Percentiles rank a stretch among this genome's conserved stretches.
phyloP scores from a whole-genome alignment of 108 stramenopile genomes.

The Pseudonitzschia multiseries region DNA sequence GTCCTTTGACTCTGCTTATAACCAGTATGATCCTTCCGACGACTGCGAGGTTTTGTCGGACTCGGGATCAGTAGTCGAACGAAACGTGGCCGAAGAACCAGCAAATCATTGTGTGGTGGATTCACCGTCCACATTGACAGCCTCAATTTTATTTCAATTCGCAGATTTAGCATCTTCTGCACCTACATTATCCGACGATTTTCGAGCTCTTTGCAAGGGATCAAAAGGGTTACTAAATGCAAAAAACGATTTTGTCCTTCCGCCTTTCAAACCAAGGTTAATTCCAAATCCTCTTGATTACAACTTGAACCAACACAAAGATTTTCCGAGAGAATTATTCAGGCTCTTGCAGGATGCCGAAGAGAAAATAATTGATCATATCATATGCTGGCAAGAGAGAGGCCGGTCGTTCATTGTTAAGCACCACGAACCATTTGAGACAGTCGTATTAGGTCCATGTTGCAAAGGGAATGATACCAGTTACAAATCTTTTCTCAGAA shows the following conservation, averaged over 20 bases:
- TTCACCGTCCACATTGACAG: too few relatives aligned
- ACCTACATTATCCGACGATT: neutral
- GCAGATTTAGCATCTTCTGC: neutral
- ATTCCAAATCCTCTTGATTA: neutral
- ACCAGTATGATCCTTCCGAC: neutral
- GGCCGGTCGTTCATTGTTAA: conserved; percentile 4
- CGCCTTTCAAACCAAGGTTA: conserved; percentile 6
- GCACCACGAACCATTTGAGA: neutral
- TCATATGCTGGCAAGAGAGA: conserved; percentile 15
- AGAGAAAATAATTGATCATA: neutral
- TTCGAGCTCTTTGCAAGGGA: neutral
- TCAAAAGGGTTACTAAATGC: neutral
- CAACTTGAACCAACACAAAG: neutral
- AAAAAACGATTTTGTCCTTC: neutral
- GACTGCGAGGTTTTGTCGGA: neutral
- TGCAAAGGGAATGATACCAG: neutral
- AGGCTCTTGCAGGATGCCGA: conserved; percentile 9
- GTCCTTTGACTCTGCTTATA: neutral
- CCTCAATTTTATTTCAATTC: neutral
- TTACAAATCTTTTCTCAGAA: neutral
- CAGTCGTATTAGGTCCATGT: neutral
- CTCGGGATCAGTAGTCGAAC: neutral
- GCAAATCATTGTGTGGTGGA: neutral
- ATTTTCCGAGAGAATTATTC: conserved; percentile 8
- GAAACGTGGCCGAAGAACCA: neutral